phyloP scores from a whole-genome alignment of 805 yeast species.

The Candida tammaniensis region DNA sequence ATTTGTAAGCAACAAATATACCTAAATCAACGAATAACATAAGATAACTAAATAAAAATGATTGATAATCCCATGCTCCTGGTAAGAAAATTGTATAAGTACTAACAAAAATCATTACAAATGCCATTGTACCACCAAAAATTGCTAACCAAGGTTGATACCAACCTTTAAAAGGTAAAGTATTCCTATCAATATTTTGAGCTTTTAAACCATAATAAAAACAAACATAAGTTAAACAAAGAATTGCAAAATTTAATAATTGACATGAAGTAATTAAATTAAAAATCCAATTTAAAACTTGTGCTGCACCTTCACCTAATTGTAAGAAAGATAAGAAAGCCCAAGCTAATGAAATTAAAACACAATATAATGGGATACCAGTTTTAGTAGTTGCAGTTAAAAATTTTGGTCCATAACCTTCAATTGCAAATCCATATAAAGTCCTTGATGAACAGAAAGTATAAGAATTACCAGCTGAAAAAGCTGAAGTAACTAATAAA shows the following conservation, averaged over 20 bases:
- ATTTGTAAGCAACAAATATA: constrained; percentile 32
- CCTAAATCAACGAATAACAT: constrained; percentile 40
- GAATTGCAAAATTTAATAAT: constrained; percentile 26
- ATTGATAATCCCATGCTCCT: constrained; percentile 33
- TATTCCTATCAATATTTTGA: constrained; percentile 32
- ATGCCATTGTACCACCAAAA: constrained; percentile 26
- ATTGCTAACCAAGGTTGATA: constrained; percentile 36
- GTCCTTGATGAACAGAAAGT: constrained; percentile 47
- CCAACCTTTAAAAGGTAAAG: constrained; percentile 36
- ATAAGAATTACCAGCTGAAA: constrained; percentile 50
- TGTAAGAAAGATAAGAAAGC: constrained; percentile 67
- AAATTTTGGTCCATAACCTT: constrained; percentile 45
- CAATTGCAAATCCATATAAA: constrained; percentile 45
- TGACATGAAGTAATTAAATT: constrained; percentile 32
- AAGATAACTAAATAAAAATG: constrained; percentile 43
- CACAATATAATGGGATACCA: constrained; percentile 49
- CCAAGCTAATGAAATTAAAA: constrained; percentile 45
- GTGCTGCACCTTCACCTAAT: constrained; percentile 30
- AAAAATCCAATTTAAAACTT: constrained; percentile 33
- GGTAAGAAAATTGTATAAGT: constrained; percentile 41
- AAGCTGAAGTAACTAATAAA: constrained; percentile 41
- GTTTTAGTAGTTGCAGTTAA: constrained; percentile 43
- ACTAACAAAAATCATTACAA: constrained; percentile 30
- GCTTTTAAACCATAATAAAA: constrained; percentile 48
- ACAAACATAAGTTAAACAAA: constrained; percentile 53